Evolutionary conservation across 2,329 filamentous ascomycete genomes (phyloP).

Genomic region (Neonectria punicea): DNA sequence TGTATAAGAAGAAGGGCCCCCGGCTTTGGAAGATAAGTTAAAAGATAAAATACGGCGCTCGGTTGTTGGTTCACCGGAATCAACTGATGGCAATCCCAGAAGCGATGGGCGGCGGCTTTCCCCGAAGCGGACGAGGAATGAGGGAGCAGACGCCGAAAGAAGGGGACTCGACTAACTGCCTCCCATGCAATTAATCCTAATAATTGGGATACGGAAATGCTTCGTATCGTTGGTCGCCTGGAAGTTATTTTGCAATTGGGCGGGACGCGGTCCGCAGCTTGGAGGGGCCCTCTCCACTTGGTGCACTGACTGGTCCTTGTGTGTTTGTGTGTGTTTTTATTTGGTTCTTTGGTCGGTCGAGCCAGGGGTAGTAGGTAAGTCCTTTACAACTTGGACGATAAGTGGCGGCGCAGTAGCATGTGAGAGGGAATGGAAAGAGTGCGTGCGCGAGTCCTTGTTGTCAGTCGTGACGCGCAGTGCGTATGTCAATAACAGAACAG

Average conservation of each 20-base stretch:
- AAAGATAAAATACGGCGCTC: neutral
- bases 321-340: neutral
- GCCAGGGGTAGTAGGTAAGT: conserved; percentile 3
- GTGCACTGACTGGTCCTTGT: neutral
- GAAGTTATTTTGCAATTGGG: conserved; percentile 16
- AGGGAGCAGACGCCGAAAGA: neutral
- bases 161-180: neutral
- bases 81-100: neutral
- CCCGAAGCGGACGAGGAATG: neutral
- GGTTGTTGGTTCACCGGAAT: neutral
- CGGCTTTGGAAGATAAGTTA: neutral
- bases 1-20: neutral
- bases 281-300: conserved; percentile 9
- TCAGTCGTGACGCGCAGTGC: neutral
- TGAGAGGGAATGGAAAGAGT: neutral
- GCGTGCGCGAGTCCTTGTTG: conserved; percentile 1
- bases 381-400: neutral
- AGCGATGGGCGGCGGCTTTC: neutral
- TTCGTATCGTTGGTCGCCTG: conserved; percentile 13
- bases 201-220: neutral
- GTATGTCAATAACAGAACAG: neutral
- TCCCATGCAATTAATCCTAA: no score
- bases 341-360: neutral
- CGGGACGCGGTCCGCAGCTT: conserved; percentile 16
- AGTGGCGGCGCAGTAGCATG: neutral